Evolutionary conservation across 2,329 filamentous ascomycete genomes (phyloP), one percentile per base, ranked within the genome.

Genomic region (Calonectria pseudoreteaudii): DNA sequence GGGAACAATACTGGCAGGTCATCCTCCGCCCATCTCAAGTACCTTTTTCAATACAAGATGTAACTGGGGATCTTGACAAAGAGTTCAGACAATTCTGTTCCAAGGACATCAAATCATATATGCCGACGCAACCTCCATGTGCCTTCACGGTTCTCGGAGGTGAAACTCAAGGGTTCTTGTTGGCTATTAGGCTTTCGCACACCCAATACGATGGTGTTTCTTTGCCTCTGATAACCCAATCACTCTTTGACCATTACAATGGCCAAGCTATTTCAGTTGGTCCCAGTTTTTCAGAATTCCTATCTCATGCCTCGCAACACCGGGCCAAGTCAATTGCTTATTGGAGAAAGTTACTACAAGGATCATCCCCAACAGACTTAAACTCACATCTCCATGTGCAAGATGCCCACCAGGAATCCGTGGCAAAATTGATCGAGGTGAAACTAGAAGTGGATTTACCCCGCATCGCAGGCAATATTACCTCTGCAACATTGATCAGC

Each of bases 151-250:
- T 80, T 47, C 52, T 81, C 20, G 58, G 66, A 53, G 70, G 76
- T 66, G 36, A 74, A 47, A 60, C 44, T 5, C 72, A 78, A 44
- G 78, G 73, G 16, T 28, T 66, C 23, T 68, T 74, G 14, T 30
- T 82, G 6, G 56, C 80, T 10, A 66, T 80, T 44, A 76, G 80
- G 11, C 23, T 89, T 11, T 89, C 87, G 0, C 87, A 88, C 71
- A 87, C 86, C 1, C 87, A 88, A 73, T 88, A 88, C 68, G 87
- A 88, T 67, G 87, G 87, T 38, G 83, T 88, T 38, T 86, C 82
- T 66, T 81, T 88, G 7, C 86, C 86, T 1, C 78, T 80, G 14
- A 81, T 88, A 3, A 81, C 86, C 36, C 77, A 81, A 5, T 82
- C 85, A 16, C 80, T 88, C 47, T 79, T 84, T 1, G 80, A 81